These are phyloP conservation scores for Neofusicoccum parvum DNA, from an alignment of 2,329 filamentous ascomycete genomes.

Conservation along the genomic window DNA sequence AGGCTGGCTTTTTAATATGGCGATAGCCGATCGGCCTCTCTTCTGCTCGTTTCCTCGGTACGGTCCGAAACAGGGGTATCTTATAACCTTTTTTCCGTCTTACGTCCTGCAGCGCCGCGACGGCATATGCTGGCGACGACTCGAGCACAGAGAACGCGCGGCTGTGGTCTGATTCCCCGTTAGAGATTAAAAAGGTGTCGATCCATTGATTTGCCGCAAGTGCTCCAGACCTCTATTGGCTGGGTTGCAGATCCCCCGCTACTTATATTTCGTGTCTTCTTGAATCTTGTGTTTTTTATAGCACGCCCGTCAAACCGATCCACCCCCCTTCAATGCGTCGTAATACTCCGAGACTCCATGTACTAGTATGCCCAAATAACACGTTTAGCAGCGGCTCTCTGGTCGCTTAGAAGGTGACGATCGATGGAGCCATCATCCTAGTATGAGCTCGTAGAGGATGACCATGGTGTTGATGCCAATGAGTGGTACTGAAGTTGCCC, in stretches of 20 bases:
- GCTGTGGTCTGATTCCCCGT: conserved; percentile 2
- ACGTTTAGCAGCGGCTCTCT: neutral
- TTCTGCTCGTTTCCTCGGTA: conserved; percentile 10
- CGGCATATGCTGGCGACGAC: neutral
- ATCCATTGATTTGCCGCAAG: conserved; percentile 13
- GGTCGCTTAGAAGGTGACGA: neutral
- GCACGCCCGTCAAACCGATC: neutral
- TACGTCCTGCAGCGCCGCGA: neutral
- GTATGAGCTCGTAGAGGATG: conserved; percentile 38
- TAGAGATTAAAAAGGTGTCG: neutral
- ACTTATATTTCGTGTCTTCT: neutral
- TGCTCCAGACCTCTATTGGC: conserved; percentile 1
- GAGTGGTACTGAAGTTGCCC: conserved; percentile 35
- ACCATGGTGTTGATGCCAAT: conserved; percentile 43
- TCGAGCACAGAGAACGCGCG: neutral
- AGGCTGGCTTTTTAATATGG: neutral
- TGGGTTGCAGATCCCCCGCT: conserved; percentile 10
- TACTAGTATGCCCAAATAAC: neutral
- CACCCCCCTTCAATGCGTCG: conserved; percentile 1
- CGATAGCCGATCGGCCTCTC: neutral
- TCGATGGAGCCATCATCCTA: conserved; percentile 5
- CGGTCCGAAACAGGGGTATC: conserved; percentile 8
- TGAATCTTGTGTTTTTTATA: neutral
- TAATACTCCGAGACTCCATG: conserved; percentile 13
- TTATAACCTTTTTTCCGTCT: neutral